Percentiles rank a stretch among this genome's conserved stretches.
Conservation (phyloP, 2,329 filamentous ascomycete species). For the Colletotrichum liaoningense region DNA sequence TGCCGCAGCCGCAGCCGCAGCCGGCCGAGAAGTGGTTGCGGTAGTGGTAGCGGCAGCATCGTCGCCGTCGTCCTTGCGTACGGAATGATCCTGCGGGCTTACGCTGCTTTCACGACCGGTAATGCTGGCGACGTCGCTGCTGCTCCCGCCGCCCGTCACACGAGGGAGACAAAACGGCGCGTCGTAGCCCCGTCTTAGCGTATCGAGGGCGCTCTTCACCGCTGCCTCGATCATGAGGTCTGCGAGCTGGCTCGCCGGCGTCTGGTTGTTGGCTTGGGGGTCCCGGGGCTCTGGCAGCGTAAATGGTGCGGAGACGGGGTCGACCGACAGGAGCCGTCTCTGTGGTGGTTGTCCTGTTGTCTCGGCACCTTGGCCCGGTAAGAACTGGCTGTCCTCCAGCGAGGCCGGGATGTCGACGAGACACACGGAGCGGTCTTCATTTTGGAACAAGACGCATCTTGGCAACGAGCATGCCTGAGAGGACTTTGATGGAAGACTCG, state of each 20-base stretch:
- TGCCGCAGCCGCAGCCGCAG: neutral
- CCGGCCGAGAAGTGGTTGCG: neutral
- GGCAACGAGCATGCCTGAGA: neutral
- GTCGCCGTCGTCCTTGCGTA: neutral
- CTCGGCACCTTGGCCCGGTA: constrained; percentile 44
- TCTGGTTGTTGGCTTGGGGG: constrained; percentile 47
- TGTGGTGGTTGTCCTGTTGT: constrained; percentile 40
- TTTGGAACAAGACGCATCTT: constrained; percentile 30
- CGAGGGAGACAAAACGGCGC: constrained; percentile 63
- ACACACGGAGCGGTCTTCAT: constrained; percentile 51
- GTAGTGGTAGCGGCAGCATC: neutral
- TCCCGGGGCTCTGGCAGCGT: constrained; percentile 63
- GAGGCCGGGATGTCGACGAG: constrained; percentile 78
- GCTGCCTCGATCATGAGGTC: constrained; percentile 65
- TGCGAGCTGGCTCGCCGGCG: constrained; percentile 61
- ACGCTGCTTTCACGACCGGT: neutral
- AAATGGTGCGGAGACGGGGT: constrained; percentile 57
- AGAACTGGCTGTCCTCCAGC: constrained; percentile 73
- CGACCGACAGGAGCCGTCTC: constrained; percentile 58
- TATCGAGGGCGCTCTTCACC: constrained; percentile 56
- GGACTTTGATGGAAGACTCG: neutral
- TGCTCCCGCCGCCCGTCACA: constrained; percentile 35
- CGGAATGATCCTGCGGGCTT: constrained; percentile 3
- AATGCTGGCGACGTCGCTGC: neutral
- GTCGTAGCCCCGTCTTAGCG: constrained; percentile 46